A percentile compares a stretch with the other conserved stretches of the same genome.
These are phyloP conservation scores for Mycosphaerella arachidis DNA, from an alignment of 2,329 filamentous ascomycete species.

Conservation along the genomic window DNA sequence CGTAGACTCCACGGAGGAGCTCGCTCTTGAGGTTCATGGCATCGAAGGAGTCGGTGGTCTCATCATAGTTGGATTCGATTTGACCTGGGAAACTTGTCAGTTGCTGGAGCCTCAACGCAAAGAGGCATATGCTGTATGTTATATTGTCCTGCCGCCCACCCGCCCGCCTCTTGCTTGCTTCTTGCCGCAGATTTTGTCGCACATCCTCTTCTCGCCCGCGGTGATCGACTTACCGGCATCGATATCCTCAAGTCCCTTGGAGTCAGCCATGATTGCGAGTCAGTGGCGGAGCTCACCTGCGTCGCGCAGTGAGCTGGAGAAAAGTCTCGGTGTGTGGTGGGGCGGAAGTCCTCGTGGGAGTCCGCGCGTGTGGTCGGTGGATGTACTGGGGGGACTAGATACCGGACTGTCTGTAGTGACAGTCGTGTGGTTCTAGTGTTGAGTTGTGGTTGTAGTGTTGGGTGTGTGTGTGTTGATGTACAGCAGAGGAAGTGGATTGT, in stretches of 20 bases:
- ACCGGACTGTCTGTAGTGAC: slow-evolving; percentile 44
- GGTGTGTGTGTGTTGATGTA: slow-evolving; percentile 14
- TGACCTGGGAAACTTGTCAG: slow-evolving; percentile 57
- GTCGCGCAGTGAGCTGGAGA: slow-evolving; percentile 63
- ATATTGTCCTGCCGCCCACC: background rate
- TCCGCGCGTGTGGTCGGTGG: slow-evolving; percentile 33
- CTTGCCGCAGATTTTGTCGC: background rate
- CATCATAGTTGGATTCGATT: slow-evolving; percentile 99
- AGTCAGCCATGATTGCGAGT: slow-evolving; percentile 94
- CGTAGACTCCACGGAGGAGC: slow-evolving; percentile 97
- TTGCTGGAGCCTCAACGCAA: slow-evolving; percentile 3
- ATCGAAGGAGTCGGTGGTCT: slow-evolving; percentile 98
- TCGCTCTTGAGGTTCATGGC: slow-evolving; percentile 95
- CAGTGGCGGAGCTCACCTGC: slow-evolving; percentile 56
- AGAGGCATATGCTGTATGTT: background rate
- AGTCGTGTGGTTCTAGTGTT: slow-evolving; percentile 41
- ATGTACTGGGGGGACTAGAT: slow-evolving; percentile 40
- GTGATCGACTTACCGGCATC: slow-evolving; percentile 70
- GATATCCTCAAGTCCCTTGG: slow-evolving; percentile 97
- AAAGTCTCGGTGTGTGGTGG: slow-evolving; percentile 35
- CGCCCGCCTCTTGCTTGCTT: background rate
- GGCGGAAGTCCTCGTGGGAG: slow-evolving; percentile 38
- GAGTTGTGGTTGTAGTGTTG: slow-evolving; percentile 24
- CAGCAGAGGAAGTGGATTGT: slow-evolving; percentile 1
- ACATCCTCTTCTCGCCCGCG: background rate